phyloP scores from a whole-genome alignment of 495 filamentous ascomycete species.

The Aspergillus homomorphus region DNA sequence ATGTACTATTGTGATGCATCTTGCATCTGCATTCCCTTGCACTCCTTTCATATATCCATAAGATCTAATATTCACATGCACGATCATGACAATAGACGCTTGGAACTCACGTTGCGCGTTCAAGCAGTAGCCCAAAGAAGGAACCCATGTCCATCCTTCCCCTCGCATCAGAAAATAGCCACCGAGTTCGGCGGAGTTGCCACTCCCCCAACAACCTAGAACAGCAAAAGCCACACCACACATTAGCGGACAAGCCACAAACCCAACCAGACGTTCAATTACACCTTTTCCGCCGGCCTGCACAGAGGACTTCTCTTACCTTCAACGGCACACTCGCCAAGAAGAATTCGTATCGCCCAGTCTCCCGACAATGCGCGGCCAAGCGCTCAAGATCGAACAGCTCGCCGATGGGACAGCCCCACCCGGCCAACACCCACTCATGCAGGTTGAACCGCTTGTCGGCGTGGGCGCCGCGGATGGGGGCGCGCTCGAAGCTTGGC shows the following conservation, averaged over 20 bases:
- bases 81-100: no score
- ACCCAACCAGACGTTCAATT: neutral
- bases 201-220: constrained; percentile 48
- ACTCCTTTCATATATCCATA: no score
- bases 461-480: constrained; percentile 12
- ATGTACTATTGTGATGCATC: no score
- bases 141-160: no score
- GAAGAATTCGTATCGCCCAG: constrained; percentile 49
- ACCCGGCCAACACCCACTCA: constrained; percentile 52
- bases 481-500: constrained; percentile 41
- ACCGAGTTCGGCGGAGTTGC: constrained; percentile 52
- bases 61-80: no score
- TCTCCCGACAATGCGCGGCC: constrained; percentile 39
- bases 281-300: no score
- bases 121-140: no score
- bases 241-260: neutral
- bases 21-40: no score
- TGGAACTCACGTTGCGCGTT: no score
- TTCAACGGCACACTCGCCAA: constrained; percentile 55
- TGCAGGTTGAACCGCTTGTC: constrained; percentile 34
- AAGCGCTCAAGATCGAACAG: constrained; percentile 56
- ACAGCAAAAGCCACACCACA: constrained; percentile 2
- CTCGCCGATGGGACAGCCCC: constrained; percentile 59
- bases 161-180: constrained; percentile 39
- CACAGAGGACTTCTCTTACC: no score